Percentiles rank a stretch among this genome's conserved stretches.
These are phyloP conservation scores for Kwoniella europaea DNA, from an alignment of 768 basidiomycete species.

Conservation along the genomic window DNA sequence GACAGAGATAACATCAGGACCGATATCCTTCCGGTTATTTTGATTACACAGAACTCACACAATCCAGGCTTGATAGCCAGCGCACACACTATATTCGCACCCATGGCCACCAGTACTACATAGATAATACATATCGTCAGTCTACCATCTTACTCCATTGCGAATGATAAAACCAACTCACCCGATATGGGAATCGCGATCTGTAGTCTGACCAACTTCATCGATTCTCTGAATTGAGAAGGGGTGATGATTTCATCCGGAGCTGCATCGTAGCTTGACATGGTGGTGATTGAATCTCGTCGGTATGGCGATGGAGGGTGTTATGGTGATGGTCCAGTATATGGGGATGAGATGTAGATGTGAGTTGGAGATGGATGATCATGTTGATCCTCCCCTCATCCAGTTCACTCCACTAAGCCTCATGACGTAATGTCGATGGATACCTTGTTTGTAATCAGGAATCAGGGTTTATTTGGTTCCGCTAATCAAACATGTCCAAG, in stretches of 20 bases:
- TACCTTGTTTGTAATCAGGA: not conserved
- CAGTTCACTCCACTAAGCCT: not conserved
- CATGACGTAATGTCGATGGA: not conserved
- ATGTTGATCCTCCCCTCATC: not conserved
- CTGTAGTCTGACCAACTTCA: slow-evolving; percentile 68
- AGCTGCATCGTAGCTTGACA: slow-evolving; percentile 56
- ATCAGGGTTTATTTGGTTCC: not conserved
- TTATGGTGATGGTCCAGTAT: too few relatives aligned
- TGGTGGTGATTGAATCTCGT: slow-evolving; percentile 19
- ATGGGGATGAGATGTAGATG: too few relatives aligned
- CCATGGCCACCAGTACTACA: slow-evolving; percentile 73
- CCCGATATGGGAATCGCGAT: slow-evolving; percentile 75
- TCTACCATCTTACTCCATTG: too few relatives aligned
- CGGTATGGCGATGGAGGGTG: too few relatives aligned
- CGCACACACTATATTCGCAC: slow-evolving; percentile 71
- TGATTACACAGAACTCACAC: slow-evolving; percentile 48
- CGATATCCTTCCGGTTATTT: not conserved
- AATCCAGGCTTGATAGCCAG: slow-evolving; percentile 71
- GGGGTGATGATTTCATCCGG: slow-evolving; percentile 54
- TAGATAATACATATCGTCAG: not conserved
- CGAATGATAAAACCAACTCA: slow-evolving; percentile 11
- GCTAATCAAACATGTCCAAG: not conserved
- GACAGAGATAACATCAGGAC: not conserved
- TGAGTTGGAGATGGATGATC: too few relatives aligned
- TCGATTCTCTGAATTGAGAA: slow-evolving; percentile 51